A percentile compares a stretch with the other conserved stretches of the same genome.
Conservation (phyloP, 805 yeast genomes). For the Kluyveromyces siamensis region DNA sequence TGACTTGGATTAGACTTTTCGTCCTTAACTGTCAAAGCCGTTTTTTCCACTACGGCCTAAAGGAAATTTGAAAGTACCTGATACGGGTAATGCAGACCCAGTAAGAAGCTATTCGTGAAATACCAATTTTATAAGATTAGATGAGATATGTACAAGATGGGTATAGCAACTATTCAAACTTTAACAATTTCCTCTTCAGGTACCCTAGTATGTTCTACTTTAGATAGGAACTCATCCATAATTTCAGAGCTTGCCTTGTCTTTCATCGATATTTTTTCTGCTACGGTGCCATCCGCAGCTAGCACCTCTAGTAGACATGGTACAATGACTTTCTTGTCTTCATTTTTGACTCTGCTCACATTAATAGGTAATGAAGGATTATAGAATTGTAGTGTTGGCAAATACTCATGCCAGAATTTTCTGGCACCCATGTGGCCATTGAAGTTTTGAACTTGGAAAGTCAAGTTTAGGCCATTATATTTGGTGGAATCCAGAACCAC, state of each 20-base stretch:
- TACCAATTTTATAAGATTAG: neutral
- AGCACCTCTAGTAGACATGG: slow-evolving; percentile 22
- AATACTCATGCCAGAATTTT: slow-evolving; percentile 62
- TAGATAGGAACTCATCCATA: slow-evolving; percentile 43
- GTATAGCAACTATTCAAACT: slow-evolving; percentile 4
- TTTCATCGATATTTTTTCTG: slow-evolving; percentile 44
- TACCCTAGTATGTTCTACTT: slow-evolving; percentile 44
- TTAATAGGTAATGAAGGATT: slow-evolving; percentile 62
- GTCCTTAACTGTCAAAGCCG: neutral
- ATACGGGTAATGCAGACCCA: neutral
- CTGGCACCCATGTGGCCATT: slow-evolving; percentile 60
- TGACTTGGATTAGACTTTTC: too few species aligned
- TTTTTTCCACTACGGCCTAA: neutral
- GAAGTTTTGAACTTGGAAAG: slow-evolving; percentile 39
- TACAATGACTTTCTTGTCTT: slow-evolving; percentile 16
- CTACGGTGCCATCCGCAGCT: slow-evolving; percentile 11
- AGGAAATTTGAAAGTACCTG: neutral
- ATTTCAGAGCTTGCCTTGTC: slow-evolving; percentile 42
- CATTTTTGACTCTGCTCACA: slow-evolving; percentile 44
- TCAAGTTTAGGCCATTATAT: slow-evolving; percentile 36
- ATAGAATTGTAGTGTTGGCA: slow-evolving; percentile 75
- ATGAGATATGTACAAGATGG: neutral
- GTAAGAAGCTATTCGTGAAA: neutral
- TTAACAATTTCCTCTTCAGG: slow-evolving; percentile 35
- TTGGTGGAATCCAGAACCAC: slow-evolving; percentile 17